Base-by-base conservation (phyloP, 78 protist species). In the Speleostelium caveatum region DNA sequence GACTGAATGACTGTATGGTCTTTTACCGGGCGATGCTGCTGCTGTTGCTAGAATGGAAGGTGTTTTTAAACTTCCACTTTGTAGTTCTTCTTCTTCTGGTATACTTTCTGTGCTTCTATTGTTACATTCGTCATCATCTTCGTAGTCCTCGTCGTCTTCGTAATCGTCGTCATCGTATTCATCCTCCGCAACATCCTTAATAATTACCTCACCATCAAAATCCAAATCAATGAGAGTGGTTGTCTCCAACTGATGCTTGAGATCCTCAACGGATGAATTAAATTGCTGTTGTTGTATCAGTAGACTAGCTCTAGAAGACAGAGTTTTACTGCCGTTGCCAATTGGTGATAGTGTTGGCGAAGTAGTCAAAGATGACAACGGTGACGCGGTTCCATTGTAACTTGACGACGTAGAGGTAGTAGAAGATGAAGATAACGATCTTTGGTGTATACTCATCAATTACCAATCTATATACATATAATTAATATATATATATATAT, bases 181-280 rank as follows among this genome's bases (percentile, higher is more conserved):
- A 32, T 39, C 42, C 33, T 76, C 61, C 12, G 65, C 51, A 26
- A 55, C 89, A 28, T 62, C 42, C 14, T 80, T 80, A 1, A 80
- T 80, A 8, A 80, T 39, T 19, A 80, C 89, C 30, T 80, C 89
- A 30, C 65, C 91, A 32, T 69, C 77, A 26, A 42, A 45, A 12
- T 65, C 87, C 16, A 63, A 77, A 33, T 77, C 87, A 36, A 72
- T 72, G 33, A 24, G 6, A 45, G 53, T 72, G 45, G 78, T 32
- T 0, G 21, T 28, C 51, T 45, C 26, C 51, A 72, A 33, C 33
- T 72, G 78, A 51, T 36, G 2, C 32, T 33, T 45, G 28, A 72
- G 53, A 72, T 72, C 78, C 21, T 72, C 78, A 21, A 72, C 21
- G 6, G 62, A 55, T 12, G 32, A 1, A 67, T 49, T 42, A 7